These are phyloP conservation scores for Cystobasidium pallidum DNA, from an alignment of 1,284 basidiomycete species.

Conservation along the genomic window DNA sequence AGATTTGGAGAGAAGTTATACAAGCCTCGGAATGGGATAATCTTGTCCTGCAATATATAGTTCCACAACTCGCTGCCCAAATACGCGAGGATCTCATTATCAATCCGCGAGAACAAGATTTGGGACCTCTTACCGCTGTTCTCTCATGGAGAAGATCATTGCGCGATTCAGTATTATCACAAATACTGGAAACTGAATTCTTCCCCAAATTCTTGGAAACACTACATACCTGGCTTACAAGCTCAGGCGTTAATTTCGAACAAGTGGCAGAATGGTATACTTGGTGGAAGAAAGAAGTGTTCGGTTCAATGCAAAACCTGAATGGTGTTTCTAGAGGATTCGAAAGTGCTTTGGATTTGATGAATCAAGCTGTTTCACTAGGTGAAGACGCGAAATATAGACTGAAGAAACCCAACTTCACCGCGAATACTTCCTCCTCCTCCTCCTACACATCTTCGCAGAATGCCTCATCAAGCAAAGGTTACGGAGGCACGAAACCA, in stretches of 20 bases:
- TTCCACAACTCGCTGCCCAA: slow-evolving; percentile 80
- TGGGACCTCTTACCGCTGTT: slow-evolving; percentile 77
- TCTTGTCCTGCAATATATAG: slow-evolving; percentile 82
- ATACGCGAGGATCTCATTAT: slow-evolving; percentile 81
- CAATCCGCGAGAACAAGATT: slow-evolving; percentile 85
- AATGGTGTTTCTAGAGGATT: slow-evolving; percentile 76
- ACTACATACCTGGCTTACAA: slow-evolving; percentile 87
- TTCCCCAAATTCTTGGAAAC: slow-evolving; percentile 95
- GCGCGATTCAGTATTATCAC: slow-evolving; percentile 73
- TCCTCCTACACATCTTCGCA: slow-evolving; percentile 13
- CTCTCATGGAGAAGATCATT: slow-evolving; percentile 76
- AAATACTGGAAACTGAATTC: slow-evolving; percentile 84
- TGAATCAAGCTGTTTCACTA: slow-evolving; percentile 87
- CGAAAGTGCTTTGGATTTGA: slow-evolving; percentile 79
- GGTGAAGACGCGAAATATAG: slow-evolving; percentile 59
- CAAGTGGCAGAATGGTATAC: slow-evolving; percentile 87
- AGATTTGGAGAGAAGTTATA: slow-evolving; percentile 78
- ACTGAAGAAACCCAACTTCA: slow-evolving; percentile 63
- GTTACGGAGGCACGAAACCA: slow-evolving; percentile 18
- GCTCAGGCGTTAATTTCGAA: slow-evolving; percentile 77
- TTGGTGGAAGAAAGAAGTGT: slow-evolving; percentile 77
- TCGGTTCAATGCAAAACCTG: slow-evolving; percentile 69
- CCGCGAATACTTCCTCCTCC: slow-evolving; percentile 54
- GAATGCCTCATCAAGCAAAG: neutral
- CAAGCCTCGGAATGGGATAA: slow-evolving; percentile 76